Percentiles rank a stretch among this genome's conserved stretches.
phyloP scores from a whole-genome alignment of 768 basidiomycete species.

The Suillus subaureus region DNA sequence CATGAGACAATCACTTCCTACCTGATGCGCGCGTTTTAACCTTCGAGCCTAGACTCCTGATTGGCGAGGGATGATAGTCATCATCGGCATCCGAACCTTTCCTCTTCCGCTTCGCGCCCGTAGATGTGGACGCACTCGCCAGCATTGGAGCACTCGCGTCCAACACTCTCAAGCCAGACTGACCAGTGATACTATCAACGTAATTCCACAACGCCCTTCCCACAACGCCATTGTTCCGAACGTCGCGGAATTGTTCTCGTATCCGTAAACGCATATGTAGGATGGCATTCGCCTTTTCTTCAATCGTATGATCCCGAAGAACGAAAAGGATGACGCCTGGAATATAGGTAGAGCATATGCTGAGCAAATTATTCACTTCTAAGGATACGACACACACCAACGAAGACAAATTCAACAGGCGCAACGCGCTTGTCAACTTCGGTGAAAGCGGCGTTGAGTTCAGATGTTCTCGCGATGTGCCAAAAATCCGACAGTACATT shows the following conservation, averaged over 20 bases:
- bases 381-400: conserved; percentile 48
- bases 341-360: neutral
- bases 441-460: conserved; percentile 50
- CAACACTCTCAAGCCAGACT: conserved; percentile 33
- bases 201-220: conserved; percentile 60
- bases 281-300: conserved; percentile 57
- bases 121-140: conserved; percentile 12
- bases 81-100: conserved; percentile 37
- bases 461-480: conserved; percentile 46
- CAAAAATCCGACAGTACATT: conserved; percentile 56
- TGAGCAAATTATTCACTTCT: neutral
- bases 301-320: conserved; percentile 42
- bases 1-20: conserved; percentile 24
- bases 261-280: conserved; percentile 57
- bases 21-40: conserved; percentile 44
- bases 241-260: conserved; percentile 58
- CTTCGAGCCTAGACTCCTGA: conserved; percentile 40
- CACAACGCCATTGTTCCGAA: conserved; percentile 63
- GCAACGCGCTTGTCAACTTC: conserved; percentile 62
- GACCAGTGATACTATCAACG: conserved; percentile 45
- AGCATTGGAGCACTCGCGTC: conserved; percentile 14
- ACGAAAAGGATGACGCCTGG: conserved; percentile 71
- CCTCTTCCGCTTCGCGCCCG: conserved; percentile 29
- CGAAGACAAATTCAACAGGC: conserved; percentile 79
- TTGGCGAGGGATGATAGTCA: conserved; percentile 51